Evolutionary conservation across 495 filamentous ascomycete genomes (phyloP).

Genomic region (Lepidopterella palustris): DNA sequence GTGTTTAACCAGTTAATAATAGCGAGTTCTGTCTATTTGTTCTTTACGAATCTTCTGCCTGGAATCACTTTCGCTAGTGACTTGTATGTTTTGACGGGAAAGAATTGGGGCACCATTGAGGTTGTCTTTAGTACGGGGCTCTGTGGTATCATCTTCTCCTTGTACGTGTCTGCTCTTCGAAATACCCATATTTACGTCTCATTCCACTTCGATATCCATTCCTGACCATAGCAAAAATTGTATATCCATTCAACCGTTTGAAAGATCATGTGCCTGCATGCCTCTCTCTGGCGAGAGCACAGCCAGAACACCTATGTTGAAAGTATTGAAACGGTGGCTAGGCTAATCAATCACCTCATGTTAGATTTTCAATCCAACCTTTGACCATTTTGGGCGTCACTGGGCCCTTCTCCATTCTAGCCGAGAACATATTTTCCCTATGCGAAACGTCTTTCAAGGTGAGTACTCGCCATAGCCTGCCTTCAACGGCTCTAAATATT

Average conservation of each 20-base stretch:
- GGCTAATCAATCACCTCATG: background rate
- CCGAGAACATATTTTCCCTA: slow-evolving; percentile 61
- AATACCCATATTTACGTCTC: slow-evolving; percentile 1
- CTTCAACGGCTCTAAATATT: background rate
- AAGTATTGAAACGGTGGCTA: no score
- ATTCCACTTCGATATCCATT: background rate
- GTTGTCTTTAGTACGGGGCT: slow-evolving; percentile 67
- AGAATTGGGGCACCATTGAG: slow-evolving; percentile 64
- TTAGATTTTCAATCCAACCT: slow-evolving; percentile 60
- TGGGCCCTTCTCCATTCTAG: slow-evolving; percentile 66
- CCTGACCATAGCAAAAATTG: background rate
- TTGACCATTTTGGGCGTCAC: slow-evolving; percentile 67
- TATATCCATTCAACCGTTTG: no score
- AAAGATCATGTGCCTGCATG: no score
- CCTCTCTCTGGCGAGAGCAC: no score
- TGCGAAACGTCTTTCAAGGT: slow-evolving; percentile 54
- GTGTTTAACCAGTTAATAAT: slow-evolving; percentile 65
- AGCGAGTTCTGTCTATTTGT: slow-evolving; percentile 66
- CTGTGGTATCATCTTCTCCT: slow-evolving; percentile 58
- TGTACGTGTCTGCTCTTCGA: slow-evolving; percentile 37
- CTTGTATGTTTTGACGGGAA: slow-evolving; percentile 58
- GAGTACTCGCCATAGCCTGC: slow-evolving; percentile 10
- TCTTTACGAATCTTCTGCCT: slow-evolving; percentile 68
- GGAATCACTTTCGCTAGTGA: slow-evolving; percentile 70
- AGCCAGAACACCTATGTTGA: no score